Evolutionary conservation across 169 alveolate genomes (phyloP).

Genomic region (Babesia bovis): DNA sequence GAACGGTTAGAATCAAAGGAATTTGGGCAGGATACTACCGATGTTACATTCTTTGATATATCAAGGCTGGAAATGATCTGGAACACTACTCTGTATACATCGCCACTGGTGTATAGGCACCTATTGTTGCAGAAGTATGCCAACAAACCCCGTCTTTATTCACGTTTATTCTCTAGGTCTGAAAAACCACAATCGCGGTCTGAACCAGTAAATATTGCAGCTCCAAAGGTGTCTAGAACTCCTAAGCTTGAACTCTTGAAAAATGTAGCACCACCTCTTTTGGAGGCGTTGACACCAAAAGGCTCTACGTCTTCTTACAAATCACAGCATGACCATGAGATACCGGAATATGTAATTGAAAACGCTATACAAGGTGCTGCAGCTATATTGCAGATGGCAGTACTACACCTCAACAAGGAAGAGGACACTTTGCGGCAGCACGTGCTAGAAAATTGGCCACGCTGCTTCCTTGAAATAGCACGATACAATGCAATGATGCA

Average conservation of each 20-base stretch:
- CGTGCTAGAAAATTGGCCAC: constrained; percentile 21
- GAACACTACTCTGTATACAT: constrained; percentile 30
- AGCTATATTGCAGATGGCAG: constrained; percentile 21
- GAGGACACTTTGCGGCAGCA: constrained; percentile 5
- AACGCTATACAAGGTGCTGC: constrained; percentile 24
- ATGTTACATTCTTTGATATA: constrained; percentile 30
- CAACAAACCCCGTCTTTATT: not conserved
- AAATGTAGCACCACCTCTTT: not conserved
- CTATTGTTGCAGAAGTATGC: constrained; percentile 5
- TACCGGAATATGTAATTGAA: constrained; percentile 8
- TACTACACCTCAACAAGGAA: constrained; percentile 17
- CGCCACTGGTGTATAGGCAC: constrained; percentile 32
- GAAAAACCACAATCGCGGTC: not conserved
- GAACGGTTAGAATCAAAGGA: not conserved
- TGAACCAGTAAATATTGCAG: not conserved
- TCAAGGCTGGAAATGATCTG: constrained; percentile 14
- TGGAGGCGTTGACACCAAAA: not conserved
- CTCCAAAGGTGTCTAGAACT: not conserved
- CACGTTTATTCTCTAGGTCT: not conserved
- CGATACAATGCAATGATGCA: constrained; percentile 40
- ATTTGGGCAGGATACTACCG: not conserved
- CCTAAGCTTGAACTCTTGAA: not conserved
- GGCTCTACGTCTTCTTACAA: not conserved
- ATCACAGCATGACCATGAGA: not conserved
- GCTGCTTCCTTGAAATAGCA: constrained; percentile 30